Conservation (phyloP, 2,329 filamentous ascomycete genomes). For the Colletotrichum nymphaeae region DNA sequence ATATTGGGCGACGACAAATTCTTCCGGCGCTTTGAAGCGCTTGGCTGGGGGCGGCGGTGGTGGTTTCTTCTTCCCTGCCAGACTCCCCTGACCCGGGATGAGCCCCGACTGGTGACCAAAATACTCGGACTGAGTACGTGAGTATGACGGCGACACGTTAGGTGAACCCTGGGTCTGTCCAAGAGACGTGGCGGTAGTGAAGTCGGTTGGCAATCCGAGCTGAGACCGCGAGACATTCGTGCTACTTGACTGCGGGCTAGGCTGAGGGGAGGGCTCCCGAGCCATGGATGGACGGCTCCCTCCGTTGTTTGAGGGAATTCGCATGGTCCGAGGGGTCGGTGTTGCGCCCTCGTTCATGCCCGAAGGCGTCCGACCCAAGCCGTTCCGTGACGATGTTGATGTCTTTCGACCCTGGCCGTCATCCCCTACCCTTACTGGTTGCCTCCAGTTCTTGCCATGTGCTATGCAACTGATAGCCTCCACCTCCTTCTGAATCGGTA, state of each 20-base stretch:
- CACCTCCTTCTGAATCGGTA: constrained; percentile 72
- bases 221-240: constrained; percentile 40
- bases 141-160: constrained; percentile 41
- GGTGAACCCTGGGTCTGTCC: constrained; percentile 46
- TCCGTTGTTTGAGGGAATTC: constrained; percentile 49
- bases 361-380: constrained; percentile 52
- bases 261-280: constrained; percentile 40
- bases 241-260: constrained; percentile 44
- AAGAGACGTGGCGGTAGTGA: constrained; percentile 56
- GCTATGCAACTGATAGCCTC: constrained; percentile 74
- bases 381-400: constrained; percentile 44
- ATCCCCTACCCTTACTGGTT: constrained; percentile 49
- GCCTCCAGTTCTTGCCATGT: constrained; percentile 73
- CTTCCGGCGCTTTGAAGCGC: constrained; percentile 59
- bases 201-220: constrained; percentile 55
- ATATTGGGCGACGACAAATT: constrained; percentile 79
- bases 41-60: constrained; percentile 79
- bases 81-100: constrained; percentile 38
- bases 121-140: constrained; percentile 42
- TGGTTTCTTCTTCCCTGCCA: constrained; percentile 74
- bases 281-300: constrained; percentile 35
- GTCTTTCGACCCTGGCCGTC: constrained; percentile 43
- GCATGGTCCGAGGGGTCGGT: constrained; percentile 46
- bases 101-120: constrained; percentile 41
- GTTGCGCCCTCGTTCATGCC: constrained; percentile 47